Conservation (phyloP, 305 asterid species). For the Euphrasia arctica region DNA sequence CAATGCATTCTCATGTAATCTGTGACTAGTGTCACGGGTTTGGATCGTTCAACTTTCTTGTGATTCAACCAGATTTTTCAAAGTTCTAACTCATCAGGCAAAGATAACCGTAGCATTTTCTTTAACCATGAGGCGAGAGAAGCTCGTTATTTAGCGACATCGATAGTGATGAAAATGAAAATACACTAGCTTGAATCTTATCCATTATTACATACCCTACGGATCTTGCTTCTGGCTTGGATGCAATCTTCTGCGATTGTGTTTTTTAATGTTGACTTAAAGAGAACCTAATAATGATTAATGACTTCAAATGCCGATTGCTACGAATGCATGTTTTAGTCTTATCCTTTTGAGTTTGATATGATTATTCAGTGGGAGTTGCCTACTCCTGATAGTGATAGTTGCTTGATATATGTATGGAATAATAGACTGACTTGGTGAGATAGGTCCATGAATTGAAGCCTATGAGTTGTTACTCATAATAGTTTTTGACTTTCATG, state of each 20-base stretch:
- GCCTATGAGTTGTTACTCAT: background rate
- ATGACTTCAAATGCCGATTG: slow-evolving; percentile 16
- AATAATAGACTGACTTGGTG: slow-evolving; percentile 1
- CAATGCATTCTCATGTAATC: slow-evolving; percentile 50
- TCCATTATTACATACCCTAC: slow-evolving; percentile 23
- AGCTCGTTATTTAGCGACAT: background rate
- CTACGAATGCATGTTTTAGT: slow-evolving; percentile 3
- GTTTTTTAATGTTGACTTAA: slow-evolving; percentile 18
- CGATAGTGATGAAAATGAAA: background rate
- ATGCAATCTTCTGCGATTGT: slow-evolving; percentile 9
- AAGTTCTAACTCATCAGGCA: slow-evolving; percentile 26
- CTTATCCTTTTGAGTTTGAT: slow-evolving; percentile 4
- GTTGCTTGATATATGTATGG: slow-evolving; percentile 7
- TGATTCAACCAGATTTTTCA: slow-evolving; percentile 39
- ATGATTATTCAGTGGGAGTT: slow-evolving; percentile 22
- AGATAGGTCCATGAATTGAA: background rate
- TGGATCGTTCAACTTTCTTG: slow-evolving; percentile 58
- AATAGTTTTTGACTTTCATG: background rate
- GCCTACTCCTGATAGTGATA: slow-evolving; percentile 27
- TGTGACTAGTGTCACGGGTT: slow-evolving; percentile 72
- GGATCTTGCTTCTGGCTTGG: slow-evolving; percentile 29
- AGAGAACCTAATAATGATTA: background rate
- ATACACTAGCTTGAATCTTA: slow-evolving; percentile 4
- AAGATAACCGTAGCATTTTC: slow-evolving; percentile 9
- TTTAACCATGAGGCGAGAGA: background rate